Percentiles rank a stretch among this genome's conserved stretches.
Evolutionary conservation across 495 filamentous ascomycete genomes (phyloP).

Genomic region (Lentithecium fluviatile): DNA sequence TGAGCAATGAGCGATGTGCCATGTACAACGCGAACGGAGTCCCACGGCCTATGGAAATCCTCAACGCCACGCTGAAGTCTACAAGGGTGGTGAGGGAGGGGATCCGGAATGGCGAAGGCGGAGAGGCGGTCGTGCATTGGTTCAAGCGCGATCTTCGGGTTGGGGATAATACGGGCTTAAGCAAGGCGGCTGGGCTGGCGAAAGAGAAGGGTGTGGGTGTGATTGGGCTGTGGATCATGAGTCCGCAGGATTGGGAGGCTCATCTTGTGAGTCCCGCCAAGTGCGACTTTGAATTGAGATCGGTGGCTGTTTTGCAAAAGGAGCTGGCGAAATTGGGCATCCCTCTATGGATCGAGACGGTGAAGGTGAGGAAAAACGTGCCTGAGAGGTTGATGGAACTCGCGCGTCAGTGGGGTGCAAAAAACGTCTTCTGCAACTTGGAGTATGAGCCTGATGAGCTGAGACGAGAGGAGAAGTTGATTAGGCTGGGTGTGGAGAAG

Average conservation of each 20-base stretch:
- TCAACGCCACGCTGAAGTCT: conserved; percentile 34
- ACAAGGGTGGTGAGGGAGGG: conserved; percentile 35
- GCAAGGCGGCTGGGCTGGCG: conserved; percentile 57
- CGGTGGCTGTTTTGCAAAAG: conserved; percentile 60
- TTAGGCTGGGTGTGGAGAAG: conserved; percentile 56
- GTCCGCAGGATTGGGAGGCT: conserved; percentile 81
- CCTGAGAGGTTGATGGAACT: conserved; percentile 66
- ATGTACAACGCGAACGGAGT: conserved; percentile 67
- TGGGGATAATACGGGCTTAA: conserved; percentile 71
- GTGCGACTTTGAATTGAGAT: conserved; percentile 77
- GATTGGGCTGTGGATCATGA: conserved; percentile 75
- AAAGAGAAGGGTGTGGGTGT: conserved; percentile 64
- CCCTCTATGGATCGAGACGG: conserved; percentile 72
- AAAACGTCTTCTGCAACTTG: conserved; percentile 67
- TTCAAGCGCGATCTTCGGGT: conserved; percentile 81
- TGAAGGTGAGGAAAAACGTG: conserved; percentile 63
- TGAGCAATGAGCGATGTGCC: conserved; percentile 70
- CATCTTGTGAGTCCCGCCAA: conserved; percentile 70
- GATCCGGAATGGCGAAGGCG: conserved; percentile 39
- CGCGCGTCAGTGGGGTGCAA: conserved; percentile 70
- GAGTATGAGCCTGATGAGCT: conserved; percentile 82
- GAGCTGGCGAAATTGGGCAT: conserved; percentile 73
- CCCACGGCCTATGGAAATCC: conserved; percentile 61
- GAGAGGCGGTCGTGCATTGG: conserved; percentile 80
- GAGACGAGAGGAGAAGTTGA: conserved; percentile 66